Base-by-base conservation (phyloP, 2,329 filamentous ascomycete genomes). In the Helotiales sp. region DNA sequence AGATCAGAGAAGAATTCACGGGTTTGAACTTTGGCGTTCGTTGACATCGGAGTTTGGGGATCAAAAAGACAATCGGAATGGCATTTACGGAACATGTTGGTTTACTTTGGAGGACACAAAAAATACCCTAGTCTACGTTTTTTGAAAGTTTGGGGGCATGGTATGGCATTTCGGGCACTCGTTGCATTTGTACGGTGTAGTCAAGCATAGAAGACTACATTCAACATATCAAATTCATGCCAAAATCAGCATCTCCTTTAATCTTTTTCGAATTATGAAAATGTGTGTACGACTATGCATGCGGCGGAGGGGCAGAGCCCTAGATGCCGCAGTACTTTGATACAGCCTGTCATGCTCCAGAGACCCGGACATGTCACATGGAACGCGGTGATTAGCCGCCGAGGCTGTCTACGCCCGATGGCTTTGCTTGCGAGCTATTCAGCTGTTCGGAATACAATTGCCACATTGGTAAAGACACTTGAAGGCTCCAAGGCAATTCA, bases 151-250 rank as follows among this genome's bases (percentile, higher is more conserved):
- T 57, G 8, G 30, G 20, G 40, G 40, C 40, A 45, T 20, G 10
- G 47, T 26, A 50, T 52, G 54, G 30, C 20, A 57, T 57, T 40
- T 24, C n/a, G 52, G n/a, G 54, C 54, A 57, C 40, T 57, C 8
- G n/a, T 20, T 22, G 30, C 8, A 22, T 11, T 55, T 34, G 15
- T 11, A 55, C 6, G 15, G n/a, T 55, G 52, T 13, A 34, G 52
- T 55, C 28, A 55, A 55, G 28, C 17, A 32, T 55, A 55, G 52
- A 55, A 55, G 52, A 34, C 52, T 55, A 5, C 28, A 34, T 6
- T 17, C 24, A 17, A 32, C 6, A 40, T 40, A n/a, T 20, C 40
- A 20, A 20, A 45, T 45, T 34, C 30, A n/a, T n/a, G n/a, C n/a
- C n/a, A n/a, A n/a, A n/a, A n/a, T 45, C 7, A 20, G 20, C 1